Conservation (phyloP, 2,329 filamentous ascomycete genomes). For the Colletotrichum falcatum region DNA sequence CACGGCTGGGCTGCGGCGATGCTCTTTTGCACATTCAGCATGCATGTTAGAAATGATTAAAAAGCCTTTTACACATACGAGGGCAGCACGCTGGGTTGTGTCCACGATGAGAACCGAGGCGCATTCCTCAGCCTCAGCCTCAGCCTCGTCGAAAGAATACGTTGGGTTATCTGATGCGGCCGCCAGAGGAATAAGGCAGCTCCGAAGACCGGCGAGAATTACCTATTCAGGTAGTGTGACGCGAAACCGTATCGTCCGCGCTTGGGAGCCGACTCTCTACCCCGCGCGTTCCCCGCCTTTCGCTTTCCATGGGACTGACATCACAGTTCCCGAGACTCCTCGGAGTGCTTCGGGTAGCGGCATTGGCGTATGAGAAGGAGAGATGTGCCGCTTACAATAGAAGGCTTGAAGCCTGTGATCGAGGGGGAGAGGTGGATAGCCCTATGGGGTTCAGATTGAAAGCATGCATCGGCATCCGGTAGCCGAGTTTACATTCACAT, state of each 20-base stretch:
- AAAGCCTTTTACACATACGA: constrained; percentile 1
- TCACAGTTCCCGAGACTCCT: constrained; percentile 3
- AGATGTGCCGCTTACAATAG: background rate
- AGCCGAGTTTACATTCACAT: background rate
- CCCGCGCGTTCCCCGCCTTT: constrained; percentile 41
- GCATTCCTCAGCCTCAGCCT: background rate
- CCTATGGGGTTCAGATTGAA: background rate
- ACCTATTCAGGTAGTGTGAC: constrained; percentile 20
- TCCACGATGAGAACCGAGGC: background rate
- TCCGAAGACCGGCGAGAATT: constrained; percentile 5
- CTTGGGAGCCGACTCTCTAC: constrained; percentile 5
- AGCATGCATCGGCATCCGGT: too few species aligned
- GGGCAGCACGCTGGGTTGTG: background rate
- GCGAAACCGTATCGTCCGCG: constrained; percentile 4
- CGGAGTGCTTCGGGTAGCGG: constrained; percentile 22
- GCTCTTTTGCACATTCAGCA: constrained; percentile 22
- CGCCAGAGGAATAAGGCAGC: constrained; percentile 1
- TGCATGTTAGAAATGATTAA: background rate
- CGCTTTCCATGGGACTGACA: constrained; percentile 8
- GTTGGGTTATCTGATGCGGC: background rate
- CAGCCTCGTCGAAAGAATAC: background rate
- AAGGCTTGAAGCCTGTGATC: too few species aligned
- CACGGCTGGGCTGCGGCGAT: background rate
- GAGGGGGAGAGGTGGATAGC: too few species aligned
- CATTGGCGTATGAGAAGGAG: background rate